A percentile compares a stretch with the other conserved stretches of the same genome.
Evolutionary conservation across 2,329 filamentous ascomycete species (phyloP).

Genomic region (Penicillium hordei): DNA sequence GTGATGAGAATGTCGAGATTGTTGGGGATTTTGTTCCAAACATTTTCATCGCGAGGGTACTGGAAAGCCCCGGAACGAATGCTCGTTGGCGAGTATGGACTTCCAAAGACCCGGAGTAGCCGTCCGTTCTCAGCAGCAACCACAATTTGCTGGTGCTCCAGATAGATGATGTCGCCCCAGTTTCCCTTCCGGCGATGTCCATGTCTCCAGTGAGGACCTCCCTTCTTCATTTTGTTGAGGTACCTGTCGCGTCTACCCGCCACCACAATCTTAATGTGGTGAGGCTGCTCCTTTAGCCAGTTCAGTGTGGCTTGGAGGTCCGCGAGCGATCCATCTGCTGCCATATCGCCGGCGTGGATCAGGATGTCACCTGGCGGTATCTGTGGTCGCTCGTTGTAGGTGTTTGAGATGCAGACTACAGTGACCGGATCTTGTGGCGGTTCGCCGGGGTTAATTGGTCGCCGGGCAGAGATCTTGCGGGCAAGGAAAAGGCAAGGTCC

Average conservation of each 20-base stretch:
- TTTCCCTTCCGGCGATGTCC: neutral
- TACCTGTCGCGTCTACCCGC: neutral
- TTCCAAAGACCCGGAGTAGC: neutral
- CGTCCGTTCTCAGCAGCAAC: neutral
- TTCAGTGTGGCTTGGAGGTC: neutral
- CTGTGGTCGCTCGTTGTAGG: neutral
- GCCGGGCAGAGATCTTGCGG: neutral
- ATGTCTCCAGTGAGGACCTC: neutral
- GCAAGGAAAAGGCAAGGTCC: conserved; percentile 2
- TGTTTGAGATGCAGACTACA: neutral
- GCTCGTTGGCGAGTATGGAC: neutral
- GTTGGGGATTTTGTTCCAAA: neutral
- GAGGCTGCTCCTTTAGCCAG: neutral
- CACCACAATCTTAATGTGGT: neutral
- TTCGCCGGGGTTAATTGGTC: neutral
- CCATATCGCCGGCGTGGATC: neutral
- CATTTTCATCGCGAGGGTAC: neutral
- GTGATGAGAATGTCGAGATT: conserved; percentile 1
- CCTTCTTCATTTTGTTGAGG: neutral
- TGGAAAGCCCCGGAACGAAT: neutral
- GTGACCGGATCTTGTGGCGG: neutral
- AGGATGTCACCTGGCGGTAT: neutral
- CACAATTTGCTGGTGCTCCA: neutral
- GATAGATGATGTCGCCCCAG: conserved; percentile 1
- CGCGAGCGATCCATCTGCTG: neutral